Percentiles rank a stretch among this genome's conserved stretches.
Conservation (phyloP, 805 yeast species). For the Zygosaccharomyces bisporus region DNA sequence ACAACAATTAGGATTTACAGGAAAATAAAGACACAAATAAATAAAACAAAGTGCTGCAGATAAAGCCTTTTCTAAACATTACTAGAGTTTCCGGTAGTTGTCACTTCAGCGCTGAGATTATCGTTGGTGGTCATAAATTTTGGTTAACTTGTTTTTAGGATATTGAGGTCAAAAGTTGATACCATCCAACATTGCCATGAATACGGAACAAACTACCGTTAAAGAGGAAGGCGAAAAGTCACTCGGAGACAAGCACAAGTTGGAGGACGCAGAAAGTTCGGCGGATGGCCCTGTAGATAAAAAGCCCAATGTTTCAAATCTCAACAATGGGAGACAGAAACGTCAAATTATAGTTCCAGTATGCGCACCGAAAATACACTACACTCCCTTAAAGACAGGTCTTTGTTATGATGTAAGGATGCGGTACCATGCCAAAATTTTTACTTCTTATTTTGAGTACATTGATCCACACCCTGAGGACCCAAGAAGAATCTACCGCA, state of each 20-base stretch:
- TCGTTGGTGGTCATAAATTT: neutral
- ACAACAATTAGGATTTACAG: neutral
- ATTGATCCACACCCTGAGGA: constrained; percentile 99
- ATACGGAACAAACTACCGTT: constrained; percentile 4
- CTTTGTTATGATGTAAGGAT: constrained; percentile 93
- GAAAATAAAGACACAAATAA: neutral
- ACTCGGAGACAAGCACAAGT: constrained; percentile 8
- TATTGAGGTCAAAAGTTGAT: neutral
- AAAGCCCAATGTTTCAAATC: neutral
- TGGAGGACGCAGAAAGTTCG: constrained; percentile 12
- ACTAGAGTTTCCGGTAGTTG: neutral
- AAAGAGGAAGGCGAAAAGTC: neutral
- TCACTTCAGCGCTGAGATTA: neutral
- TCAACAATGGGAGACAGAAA: constrained; percentile 18
- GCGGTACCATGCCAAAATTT: constrained; percentile 95
- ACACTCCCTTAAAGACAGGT: constrained; percentile 82
- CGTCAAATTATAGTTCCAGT: constrained; percentile 51
- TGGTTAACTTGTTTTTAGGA: neutral
- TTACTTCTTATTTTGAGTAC: constrained; percentile 86
- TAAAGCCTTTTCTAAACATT: neutral
- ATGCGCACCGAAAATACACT: constrained; percentile 62
- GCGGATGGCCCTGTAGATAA: constrained; percentile 5
- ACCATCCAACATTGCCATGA: constrained; percentile 5
- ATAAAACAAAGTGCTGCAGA: neutral
- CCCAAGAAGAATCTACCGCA: constrained; percentile 91